phyloP scores from a whole-genome alignment of 1,139 yeast species.

The Yamadazyma friedrichii region DNA sequence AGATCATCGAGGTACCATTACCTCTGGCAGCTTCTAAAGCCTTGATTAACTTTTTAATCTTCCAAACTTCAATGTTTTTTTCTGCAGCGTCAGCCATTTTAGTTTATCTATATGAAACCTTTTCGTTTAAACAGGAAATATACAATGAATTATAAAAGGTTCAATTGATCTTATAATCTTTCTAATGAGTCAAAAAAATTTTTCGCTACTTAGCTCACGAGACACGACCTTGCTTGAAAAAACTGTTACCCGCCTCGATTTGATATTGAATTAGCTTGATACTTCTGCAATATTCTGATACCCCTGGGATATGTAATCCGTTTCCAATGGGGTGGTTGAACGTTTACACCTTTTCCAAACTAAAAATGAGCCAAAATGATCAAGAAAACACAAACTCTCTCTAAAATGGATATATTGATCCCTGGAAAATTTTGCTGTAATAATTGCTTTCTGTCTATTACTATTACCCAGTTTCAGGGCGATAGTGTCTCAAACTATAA shows the following conservation, averaged over 20 bases:
- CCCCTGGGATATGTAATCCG: no score
- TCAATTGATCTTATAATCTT: not conserved
- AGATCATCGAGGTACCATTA: conserved; percentile 98
- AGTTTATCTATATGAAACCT: not conserved
- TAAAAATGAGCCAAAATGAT: no score
- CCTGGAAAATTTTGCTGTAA: no score
- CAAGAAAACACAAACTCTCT: no score
- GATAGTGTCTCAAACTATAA: no score
- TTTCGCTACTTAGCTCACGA: not conserved
- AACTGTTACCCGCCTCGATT: conserved; percentile 1
- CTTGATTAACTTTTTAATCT: conserved; percentile 89
- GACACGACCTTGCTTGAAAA: conserved; percentile 1
- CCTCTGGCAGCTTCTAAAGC: conserved; percentile 90
- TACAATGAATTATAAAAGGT: no score
- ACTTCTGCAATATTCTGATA: no score
- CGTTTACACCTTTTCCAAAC: no score
- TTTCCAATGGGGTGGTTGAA: no score
- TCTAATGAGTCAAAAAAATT: conserved; percentile 4
- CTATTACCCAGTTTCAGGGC: no score
- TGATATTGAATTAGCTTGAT: not conserved
- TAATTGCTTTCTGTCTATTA: no score
- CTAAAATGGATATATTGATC: no score
- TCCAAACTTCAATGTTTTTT: conserved; percentile 98
- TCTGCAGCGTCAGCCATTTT: conserved; percentile 53
- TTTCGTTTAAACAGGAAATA: not conserved